A percentile compares a stretch with the other conserved stretches of the same genome.
Conservation (phyloP, 495 filamentous ascomycete species). For the Amniculicola lignicola region DNA sequence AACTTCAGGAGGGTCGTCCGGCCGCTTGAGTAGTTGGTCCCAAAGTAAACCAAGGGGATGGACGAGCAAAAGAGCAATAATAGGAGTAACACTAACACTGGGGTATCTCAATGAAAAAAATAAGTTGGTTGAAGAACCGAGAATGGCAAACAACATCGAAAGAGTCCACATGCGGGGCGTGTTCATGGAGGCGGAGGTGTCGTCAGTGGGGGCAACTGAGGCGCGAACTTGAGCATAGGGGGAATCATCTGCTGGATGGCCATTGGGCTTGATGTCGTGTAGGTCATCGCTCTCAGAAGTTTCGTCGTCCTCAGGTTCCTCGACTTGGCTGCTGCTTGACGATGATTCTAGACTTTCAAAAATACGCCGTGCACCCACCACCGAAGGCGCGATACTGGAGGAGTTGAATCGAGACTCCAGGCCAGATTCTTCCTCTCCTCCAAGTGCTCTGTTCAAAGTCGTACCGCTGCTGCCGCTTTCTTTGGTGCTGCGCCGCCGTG, state of each 20-base stretch:
- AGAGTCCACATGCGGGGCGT: constrained; percentile 85
- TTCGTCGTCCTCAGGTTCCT: constrained; percentile 10
- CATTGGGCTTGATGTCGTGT: constrained; percentile 14
- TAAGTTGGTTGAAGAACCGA: constrained; percentile 78
- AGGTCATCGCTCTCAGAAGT: constrained; percentile 17
- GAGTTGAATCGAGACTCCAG: constrained; percentile 27
- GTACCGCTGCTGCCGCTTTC: constrained; percentile 10
- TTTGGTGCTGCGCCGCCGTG: constrained; percentile 20
- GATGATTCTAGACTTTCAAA: constrained; percentile 27
- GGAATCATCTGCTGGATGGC: constrained; percentile 27
- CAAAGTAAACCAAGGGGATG: constrained; percentile 77
- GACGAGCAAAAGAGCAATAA: constrained; percentile 77
- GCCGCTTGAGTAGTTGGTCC: constrained; percentile 65
- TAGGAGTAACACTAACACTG: constrained; percentile 78
- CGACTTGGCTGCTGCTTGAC: constrained; percentile 21
- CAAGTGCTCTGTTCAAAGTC: constrained; percentile 14
- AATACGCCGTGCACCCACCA: constrained; percentile 9
- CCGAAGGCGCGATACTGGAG: neutral
- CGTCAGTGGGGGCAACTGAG: constrained; percentile 69
- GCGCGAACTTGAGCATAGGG: constrained; percentile 59
- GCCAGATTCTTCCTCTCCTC: constrained; percentile 23
- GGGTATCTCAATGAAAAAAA: constrained; percentile 84
- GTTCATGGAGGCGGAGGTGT: constrained; percentile 71
- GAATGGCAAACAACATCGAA: constrained; percentile 71
- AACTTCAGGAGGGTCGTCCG: constrained; percentile 58